Base-by-base conservation (phyloP, 2,329 filamentous ascomycete genomes). In the Bisporella sp. region DNA sequence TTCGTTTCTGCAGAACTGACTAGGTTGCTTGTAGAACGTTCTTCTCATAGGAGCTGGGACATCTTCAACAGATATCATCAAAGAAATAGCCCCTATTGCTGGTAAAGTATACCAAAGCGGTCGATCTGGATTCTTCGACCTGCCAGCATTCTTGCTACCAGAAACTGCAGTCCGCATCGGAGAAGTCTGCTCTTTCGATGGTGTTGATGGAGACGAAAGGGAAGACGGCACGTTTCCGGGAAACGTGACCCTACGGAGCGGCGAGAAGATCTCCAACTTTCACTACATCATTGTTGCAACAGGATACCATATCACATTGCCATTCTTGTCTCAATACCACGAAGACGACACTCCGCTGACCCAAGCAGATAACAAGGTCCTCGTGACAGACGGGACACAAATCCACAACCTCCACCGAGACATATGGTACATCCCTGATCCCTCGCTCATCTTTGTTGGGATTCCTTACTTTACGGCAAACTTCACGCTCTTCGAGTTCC, bases 251-350 rank as follows among this genome's bases (percentile, higher is more conserved):
- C 66, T 88, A 1, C 73, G 70, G 41, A 74, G 80, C 29, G 82
- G 81, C 0, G 57, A 67, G 0, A 67, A 66, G 1, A 59, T 89
- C 0, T 68, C 68, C 21, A 69, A 73, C 7, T 78, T 89, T 35
- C 75, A 89, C 57, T 68, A 71, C 12, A 72, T 89, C 0, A 72
- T 89, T 13, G 61, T 89, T 5, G 81, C 77, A 12, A 89, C 85
- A 0, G 85, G 85, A 0, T 89, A 89, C 59, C 77, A 84, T 58
- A 79, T 81, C 11, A 79, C 79, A 0, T 75, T 84, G 11, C 84
- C 85, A 0, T 89, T 87, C 57, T 69, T 89, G 0, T 62, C 68
- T 0, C 64, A 76, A 7, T 69, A 75, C 13, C 56, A 59, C 28
- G 75, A 71, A 54, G 68, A 70, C 11, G 67, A 66, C 0, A 41